Evolutionary conservation across 768 basidiomycete genomes (phyloP), one percentile per base, ranked within the genome.

Genomic region (Amanita thiersii): DNA sequence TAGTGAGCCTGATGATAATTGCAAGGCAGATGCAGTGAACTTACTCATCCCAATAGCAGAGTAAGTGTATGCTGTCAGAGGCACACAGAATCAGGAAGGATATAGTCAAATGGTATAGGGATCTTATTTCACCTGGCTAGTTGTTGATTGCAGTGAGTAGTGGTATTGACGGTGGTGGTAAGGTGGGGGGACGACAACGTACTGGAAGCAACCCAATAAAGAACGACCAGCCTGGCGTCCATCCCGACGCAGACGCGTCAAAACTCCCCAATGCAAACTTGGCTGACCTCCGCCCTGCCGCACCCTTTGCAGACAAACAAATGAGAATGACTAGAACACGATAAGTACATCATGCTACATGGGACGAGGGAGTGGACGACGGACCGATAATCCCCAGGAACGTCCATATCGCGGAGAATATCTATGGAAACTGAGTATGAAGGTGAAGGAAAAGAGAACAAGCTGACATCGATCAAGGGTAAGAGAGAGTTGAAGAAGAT

Each of bases 151-250:
- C 10, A 32, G 6, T 11, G 33, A 24, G 18, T 47, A 10, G 15
- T n/a, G n/a, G n/a, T n/a, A 26, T 40, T 15, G 31, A 32, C n/a
- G 24, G n/a, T n/a, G n/a, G n/a, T n/a, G n/a, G n/a, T n/a, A n/a
- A n/a, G n/a, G n/a, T n/a, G n/a, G n/a, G 37, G 19, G 17, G 38
- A n/a, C 15, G 20, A 39, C 9, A 2, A 40, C 69, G 45, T 59
- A 77, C 76, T 31, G 73, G 76, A 17, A 78, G 63, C 15, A 80
- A 51, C 23, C 79, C 79, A 24, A 81, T 75, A 54, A 81, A 82
- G 52, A 81, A 83, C 0, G 77, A 67, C 79, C 79, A 82, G 23
- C 76, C 81, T 9, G 75, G 66, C 1, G 68, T 69, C 80, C 80
- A 82, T 4, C 81, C 81, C 0, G 80, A 75, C n/a, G 62, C 56